phyloP scores from a whole-genome alignment of 2,329 filamentous ascomycete genomes.

The Scleromitrula shiraiana region DNA sequence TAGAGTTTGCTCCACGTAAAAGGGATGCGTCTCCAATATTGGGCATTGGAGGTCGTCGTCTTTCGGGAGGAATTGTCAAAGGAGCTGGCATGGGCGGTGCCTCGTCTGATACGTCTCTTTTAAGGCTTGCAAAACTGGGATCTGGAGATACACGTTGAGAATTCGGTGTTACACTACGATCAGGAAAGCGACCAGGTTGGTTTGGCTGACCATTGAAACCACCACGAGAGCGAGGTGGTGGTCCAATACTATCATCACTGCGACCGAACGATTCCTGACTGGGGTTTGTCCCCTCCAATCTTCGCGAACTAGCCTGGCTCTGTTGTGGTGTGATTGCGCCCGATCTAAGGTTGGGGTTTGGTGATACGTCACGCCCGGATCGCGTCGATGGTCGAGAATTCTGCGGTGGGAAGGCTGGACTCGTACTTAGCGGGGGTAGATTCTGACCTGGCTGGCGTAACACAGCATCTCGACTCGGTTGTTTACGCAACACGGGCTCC shows the following conservation, averaged over 20 bases:
- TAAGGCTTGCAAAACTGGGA: constrained; percentile 15
- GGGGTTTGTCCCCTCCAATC: constrained; percentile 23
- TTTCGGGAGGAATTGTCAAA: constrained; percentile 26
- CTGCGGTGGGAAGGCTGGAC: constrained; percentile 20
- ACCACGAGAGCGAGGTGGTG: constrained; percentile 27
- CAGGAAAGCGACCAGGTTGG: constrained; percentile 26
- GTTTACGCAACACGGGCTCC: constrained; percentile 21
- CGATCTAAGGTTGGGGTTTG: constrained; percentile 23
- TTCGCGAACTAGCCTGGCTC: constrained; percentile 20
- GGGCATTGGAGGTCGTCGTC: constrained; percentile 29
- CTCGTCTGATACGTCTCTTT: constrained; percentile 17
- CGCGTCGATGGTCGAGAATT: constrained; percentile 22
- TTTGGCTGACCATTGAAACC: constrained; percentile 24
- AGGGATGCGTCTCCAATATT: constrained; percentile 24
- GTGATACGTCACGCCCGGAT: constrained; percentile 23
- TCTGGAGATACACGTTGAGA: constrained; percentile 28
- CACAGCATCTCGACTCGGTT: constrained; percentile 26
- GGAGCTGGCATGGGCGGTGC: constrained; percentile 26
- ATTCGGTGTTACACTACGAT: constrained; percentile 24
- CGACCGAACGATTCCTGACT: constrained; percentile 29
- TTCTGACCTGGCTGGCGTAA: constrained; percentile 20
- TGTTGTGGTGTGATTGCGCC: constrained; percentile 14
- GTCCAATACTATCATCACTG: constrained; percentile 23
- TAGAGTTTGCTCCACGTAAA: constrained; percentile 20
- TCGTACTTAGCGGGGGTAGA: constrained; percentile 10